phyloP scores from a whole-genome alignment of 805 yeast species.

The Teunomyces atbi region DNA sequence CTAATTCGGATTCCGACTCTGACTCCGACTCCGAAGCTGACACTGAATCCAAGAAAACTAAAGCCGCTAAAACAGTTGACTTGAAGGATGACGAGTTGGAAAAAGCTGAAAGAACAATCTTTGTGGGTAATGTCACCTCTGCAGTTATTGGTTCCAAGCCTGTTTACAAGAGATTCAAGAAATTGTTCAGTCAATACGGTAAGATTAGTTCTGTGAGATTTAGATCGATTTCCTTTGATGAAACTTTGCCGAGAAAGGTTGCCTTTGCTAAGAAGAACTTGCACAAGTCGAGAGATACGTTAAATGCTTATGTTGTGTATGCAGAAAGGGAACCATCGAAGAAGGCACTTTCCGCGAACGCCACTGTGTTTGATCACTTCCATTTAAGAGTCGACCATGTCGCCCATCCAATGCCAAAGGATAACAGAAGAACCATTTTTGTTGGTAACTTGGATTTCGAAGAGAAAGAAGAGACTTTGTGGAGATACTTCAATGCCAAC shows the following conservation, averaged over 20 bases:
- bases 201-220: constrained; percentile 76
- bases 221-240: constrained; percentile 87
- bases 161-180: constrained; percentile 61
- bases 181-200: constrained; percentile 53
- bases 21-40: constrained; percentile 22
- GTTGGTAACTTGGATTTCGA: constrained; percentile 94
- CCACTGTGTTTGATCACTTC: constrained; percentile 60
- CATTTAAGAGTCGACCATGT: constrained; percentile 91
- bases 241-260: constrained; percentile 85
- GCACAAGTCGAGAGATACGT: constrained; percentile 72
- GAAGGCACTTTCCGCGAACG: constrained; percentile 56
- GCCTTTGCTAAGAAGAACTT: constrained; percentile 81
- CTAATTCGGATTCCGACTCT: constrained; percentile 8
- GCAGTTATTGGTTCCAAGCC: constrained; percentile 63
- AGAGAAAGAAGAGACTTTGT: constrained; percentile 84
- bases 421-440: constrained; percentile 78
- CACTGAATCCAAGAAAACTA: constrained; percentile 11
- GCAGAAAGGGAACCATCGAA: constrained; percentile 48
- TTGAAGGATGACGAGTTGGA: constrained; percentile 69
- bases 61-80: constrained; percentile 51
- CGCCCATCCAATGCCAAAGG: constrained; percentile 87
- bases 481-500: constrained; percentile 67
- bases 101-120: constrained; percentile 81
- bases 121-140: constrained; percentile 81
- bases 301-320: constrained; percentile 88